These are phyloP conservation scores for Collybia nuda DNA, from an alignment of 768 basidiomycete species.

Conservation along the genomic window DNA sequence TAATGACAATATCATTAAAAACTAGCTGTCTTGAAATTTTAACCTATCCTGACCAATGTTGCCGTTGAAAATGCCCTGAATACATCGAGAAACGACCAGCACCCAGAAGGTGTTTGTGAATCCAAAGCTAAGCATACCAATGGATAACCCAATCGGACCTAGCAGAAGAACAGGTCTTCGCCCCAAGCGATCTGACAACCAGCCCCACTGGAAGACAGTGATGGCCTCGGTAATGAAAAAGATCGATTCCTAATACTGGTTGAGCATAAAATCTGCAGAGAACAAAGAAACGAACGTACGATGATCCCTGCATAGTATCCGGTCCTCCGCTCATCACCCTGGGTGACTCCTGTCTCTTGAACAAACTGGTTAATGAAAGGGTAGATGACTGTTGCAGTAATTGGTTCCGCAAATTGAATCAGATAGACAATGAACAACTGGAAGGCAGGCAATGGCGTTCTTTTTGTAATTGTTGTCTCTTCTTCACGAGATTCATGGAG, in stretches of 20 bases:
- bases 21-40: slow-evolving; percentile 5
- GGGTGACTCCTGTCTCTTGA: slow-evolving; percentile 41
- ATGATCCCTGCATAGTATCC: slow-evolving; percentile 52
- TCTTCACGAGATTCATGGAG: neutral
- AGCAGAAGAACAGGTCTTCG: slow-evolving; percentile 41
- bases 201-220: slow-evolving; percentile 45
- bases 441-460: slow-evolving; percentile 38
- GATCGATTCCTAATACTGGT: slow-evolving; percentile 26
- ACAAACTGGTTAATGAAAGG: slow-evolving; percentile 48
- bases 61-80: slow-evolving; percentile 40
- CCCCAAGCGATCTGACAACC: slow-evolving; percentile 41
- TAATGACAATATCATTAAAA: slow-evolving; percentile 6
- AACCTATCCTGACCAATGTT: slow-evolving; percentile 27
- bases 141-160: slow-evolving; percentile 37
- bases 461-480: slow-evolving; percentile 4
- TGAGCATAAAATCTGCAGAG: neutral
- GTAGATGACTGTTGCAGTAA: slow-evolving; percentile 43
- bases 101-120: slow-evolving; percentile 37
- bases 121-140: slow-evolving; percentile 42
- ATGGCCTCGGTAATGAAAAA: slow-evolving; percentile 40
- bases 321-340: slow-evolving; percentile 41
- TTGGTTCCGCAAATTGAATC: slow-evolving; percentile 43
- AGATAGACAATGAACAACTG: slow-evolving; percentile 37
- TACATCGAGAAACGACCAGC: slow-evolving; percentile 24
- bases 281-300: slow-evolving; percentile 22